A percentile compares a stretch with the other conserved stretches of the same genome.
Conservation (phyloP, 2,329 filamentous ascomycete species). For the Fusarium longipes region DNA sequence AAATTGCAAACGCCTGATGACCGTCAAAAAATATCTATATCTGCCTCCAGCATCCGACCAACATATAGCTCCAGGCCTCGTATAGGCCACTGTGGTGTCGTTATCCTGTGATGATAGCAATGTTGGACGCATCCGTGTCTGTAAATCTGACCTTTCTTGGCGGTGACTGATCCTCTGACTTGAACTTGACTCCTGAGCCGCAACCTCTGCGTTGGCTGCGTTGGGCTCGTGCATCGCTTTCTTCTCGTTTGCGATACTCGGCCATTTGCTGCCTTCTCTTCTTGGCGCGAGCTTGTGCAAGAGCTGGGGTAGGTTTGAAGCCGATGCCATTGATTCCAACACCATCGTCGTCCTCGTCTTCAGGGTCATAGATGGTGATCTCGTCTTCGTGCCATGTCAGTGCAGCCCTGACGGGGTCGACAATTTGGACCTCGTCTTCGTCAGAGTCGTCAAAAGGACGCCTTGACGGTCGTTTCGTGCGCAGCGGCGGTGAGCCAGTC, state of each 20-base stretch:
- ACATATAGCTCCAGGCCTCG: neutral
- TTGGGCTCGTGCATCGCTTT: slow-evolving; percentile 67
- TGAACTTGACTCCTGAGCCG: slow-evolving; percentile 43
- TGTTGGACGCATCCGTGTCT: slow-evolving; percentile 52
- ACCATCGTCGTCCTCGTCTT: slow-evolving; percentile 74
- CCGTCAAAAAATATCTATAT: slow-evolving; percentile 13
- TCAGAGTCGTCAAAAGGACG: slow-evolving; percentile 39
- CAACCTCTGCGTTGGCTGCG: slow-evolving; percentile 64
- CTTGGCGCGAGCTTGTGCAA: slow-evolving; percentile 67
- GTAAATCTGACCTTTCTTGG: slow-evolving; percentile 55
- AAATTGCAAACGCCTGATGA: slow-evolving; percentile 30
- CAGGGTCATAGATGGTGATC: slow-evolving; percentile 73
- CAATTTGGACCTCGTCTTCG: slow-evolving; percentile 53
- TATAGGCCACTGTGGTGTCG: neutral
- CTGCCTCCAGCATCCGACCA: neutral
- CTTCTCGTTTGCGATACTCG: slow-evolving; percentile 71
- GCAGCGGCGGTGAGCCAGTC: slow-evolving; percentile 55
- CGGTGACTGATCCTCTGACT: slow-evolving; percentile 39
- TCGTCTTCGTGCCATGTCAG: slow-evolving; percentile 76
- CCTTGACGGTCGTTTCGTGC: slow-evolving; percentile 42
- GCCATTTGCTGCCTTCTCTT: slow-evolving; percentile 70
- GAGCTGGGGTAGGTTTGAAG: slow-evolving; percentile 71
- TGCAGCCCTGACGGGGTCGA: slow-evolving; percentile 67
- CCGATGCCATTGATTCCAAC: slow-evolving; percentile 75
- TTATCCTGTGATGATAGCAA: slow-evolving; percentile 50